Conservation (phyloP, 2,329 filamentous ascomycete species). For the Paramyrothecium roridum region DNA sequence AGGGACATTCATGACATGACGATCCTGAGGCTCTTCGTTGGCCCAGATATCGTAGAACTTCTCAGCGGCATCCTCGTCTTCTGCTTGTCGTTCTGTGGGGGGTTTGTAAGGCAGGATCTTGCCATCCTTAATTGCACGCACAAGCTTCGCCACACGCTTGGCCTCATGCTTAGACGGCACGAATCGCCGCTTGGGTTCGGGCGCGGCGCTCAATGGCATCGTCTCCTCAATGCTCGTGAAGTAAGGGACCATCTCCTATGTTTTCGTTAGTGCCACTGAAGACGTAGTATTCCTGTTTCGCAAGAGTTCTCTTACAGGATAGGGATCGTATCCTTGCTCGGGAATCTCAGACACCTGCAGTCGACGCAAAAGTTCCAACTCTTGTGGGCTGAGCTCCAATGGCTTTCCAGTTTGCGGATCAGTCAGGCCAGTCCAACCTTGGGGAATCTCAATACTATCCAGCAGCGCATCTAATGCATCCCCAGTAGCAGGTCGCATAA, state of each 20-base stretch:
- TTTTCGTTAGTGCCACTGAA: slow-evolving; percentile 8
- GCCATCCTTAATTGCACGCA: slow-evolving; percentile 91
- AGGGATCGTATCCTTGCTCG: slow-evolving; percentile 86
- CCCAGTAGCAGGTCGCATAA: slow-evolving; percentile 91
- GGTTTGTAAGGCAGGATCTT: slow-evolving; percentile 88
- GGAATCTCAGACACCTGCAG: slow-evolving; percentile 87
- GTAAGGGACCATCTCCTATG: slow-evolving; percentile 80
- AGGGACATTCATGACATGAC: slow-evolving; percentile 91
- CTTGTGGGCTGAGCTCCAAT: slow-evolving; percentile 79
- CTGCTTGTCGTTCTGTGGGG: slow-evolving; percentile 61
- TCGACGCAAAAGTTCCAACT: slow-evolving; percentile 82
- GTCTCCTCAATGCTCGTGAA: slow-evolving; percentile 87
- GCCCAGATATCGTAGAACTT: slow-evolving; percentile 91
- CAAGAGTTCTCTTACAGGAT: slow-evolving; percentile 58
- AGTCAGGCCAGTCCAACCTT: slow-evolving; percentile 95
- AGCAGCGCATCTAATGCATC: slow-evolving; percentile 90
- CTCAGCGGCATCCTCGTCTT: slow-evolving; percentile 69
- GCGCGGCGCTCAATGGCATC: slow-evolving; percentile 92
- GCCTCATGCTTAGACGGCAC: slow-evolving; percentile 95
- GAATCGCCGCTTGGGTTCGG: slow-evolving; percentile 93
- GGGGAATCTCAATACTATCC: slow-evolving; percentile 93
- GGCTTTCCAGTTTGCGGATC: slow-evolving; percentile 94
- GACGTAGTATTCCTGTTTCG: not conserved
- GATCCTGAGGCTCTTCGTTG: slow-evolving; percentile 77
- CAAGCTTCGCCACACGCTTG: slow-evolving; percentile 95